Conservation (phyloP, 2,329 filamentous ascomycete species). For the Aspergillus eucalypticola region DNA sequence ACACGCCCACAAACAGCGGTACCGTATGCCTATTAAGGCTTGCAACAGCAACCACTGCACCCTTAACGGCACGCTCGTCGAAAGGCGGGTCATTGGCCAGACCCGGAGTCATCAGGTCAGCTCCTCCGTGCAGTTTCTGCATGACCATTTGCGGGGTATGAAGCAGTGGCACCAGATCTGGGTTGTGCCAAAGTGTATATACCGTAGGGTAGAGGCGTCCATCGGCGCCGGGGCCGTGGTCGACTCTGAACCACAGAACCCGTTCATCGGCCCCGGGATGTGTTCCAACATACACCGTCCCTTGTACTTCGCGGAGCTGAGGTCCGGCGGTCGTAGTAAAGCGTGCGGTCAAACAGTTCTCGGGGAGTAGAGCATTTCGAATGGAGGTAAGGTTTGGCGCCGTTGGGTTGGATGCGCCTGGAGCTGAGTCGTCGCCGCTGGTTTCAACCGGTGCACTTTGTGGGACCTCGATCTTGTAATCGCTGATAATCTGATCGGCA, state of each 20-base stretch:
- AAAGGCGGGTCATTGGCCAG: constrained; percentile 66
- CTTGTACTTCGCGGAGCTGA: constrained; percentile 61
- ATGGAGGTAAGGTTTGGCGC: constrained; percentile 52
- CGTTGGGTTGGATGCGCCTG: constrained; percentile 47
- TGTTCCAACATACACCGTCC: constrained; percentile 64
- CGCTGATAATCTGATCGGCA: constrained; percentile 66
- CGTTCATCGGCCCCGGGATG: constrained; percentile 59
- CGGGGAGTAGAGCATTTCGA: constrained; percentile 62
- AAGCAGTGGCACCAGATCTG: constrained; percentile 62
- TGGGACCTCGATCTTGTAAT: constrained; percentile 57
- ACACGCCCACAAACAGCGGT: constrained; percentile 65
- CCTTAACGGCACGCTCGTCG: constrained; percentile 59
- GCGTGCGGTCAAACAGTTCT: constrained; percentile 62
- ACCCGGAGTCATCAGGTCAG: constrained; percentile 70
- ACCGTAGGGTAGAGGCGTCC: constrained; percentile 52
- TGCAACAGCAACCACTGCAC: constrained; percentile 64
- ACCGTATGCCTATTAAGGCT: constrained; percentile 61
- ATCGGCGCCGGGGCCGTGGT: constrained; percentile 51
- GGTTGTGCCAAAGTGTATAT: constrained; percentile 67
- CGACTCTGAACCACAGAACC: constrained; percentile 65
- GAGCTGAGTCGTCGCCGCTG: constrained; percentile 31
- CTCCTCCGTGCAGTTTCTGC: constrained; percentile 63
- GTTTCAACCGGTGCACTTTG: constrained; percentile 32
- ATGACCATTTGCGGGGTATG: constrained; percentile 62
- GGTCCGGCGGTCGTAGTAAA: constrained; percentile 67